Conservation (phyloP, 1,139 yeast genomes). For the Magnusiomyces clavatus region DNA sequence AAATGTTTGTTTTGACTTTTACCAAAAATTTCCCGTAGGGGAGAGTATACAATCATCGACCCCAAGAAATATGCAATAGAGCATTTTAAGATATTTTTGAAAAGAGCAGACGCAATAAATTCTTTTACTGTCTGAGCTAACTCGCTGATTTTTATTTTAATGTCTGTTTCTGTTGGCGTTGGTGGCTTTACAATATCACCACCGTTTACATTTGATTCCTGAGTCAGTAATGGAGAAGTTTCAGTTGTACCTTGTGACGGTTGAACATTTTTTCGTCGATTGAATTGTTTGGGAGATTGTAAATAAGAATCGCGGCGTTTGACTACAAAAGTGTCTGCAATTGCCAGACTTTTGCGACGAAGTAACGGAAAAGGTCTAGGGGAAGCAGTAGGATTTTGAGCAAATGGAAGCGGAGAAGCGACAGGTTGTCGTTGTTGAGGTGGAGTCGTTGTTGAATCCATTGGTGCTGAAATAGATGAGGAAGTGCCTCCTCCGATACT, state of each 20-base stretch:
- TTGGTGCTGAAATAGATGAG: too few relatives aligned
- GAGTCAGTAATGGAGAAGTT: not conserved
- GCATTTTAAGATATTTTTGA: slow-evolving; percentile 44
- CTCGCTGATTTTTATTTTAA: too few relatives aligned
- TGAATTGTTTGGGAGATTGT: not conserved
- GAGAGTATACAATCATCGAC: slow-evolving; percentile 66
- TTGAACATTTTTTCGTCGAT: too few relatives aligned
- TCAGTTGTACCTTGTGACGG: not conserved
- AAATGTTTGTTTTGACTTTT: slow-evolving; percentile 70
- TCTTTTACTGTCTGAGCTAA: too few relatives aligned
- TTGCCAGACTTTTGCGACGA: not conserved
- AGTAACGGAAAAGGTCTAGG: slow-evolving; percentile 1
- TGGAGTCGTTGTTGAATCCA: too few relatives aligned
- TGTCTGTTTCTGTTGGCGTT: too few relatives aligned
- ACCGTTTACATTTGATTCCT: too few relatives aligned
- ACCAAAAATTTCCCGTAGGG: slow-evolving; percentile 54
- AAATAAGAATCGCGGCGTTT: slow-evolving; percentile 2
- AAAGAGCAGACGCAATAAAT: not conserved
- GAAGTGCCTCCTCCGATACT: too few relatives aligned
- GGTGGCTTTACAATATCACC: too few relatives aligned
- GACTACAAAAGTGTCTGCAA: slow-evolving; percentile 8
- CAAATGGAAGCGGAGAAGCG: too few relatives aligned
- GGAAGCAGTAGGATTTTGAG: not conserved
- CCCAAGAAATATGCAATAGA: slow-evolving; percentile 66
- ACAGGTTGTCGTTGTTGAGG: too few relatives aligned